Percentiles rank a stretch among this genome's conserved stretches.
These are phyloP conservation scores for Fusarium sp. DNA, from an alignment of 2,329 filamentous ascomycete genomes.

Conservation along the genomic window DNA sequence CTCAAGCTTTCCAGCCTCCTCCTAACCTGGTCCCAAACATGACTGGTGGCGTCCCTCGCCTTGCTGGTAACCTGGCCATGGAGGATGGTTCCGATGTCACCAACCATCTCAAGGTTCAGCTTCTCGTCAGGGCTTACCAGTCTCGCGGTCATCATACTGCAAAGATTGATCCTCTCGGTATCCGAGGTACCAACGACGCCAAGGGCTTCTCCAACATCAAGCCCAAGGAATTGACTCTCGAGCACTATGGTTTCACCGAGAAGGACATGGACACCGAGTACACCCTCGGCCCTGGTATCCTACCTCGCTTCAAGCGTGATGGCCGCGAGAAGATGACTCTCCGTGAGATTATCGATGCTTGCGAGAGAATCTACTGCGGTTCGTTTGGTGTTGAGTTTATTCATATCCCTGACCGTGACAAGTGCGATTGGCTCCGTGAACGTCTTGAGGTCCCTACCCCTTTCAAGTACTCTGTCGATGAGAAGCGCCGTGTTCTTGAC, in stretches of 20 bases:
- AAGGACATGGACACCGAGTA: conserved; percentile 94
- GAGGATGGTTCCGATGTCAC: conserved; percentile 83
- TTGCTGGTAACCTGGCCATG: conserved; percentile 75
- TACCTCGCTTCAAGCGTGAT: conserved; percentile 91
- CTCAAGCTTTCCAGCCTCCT: conserved; percentile 95
- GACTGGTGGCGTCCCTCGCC: conserved; percentile 78
- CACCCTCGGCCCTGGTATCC: conserved; percentile 89
- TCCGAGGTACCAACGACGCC: conserved; percentile 69
- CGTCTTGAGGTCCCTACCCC: conserved; percentile 92
- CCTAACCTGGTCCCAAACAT: conserved; percentile 89
- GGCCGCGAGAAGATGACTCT: conserved; percentile 95
- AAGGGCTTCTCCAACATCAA: conserved; percentile 88
- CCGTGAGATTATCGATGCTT: conserved; percentile 90
- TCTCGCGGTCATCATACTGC: conserved; percentile 98
- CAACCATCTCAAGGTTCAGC: conserved; percentile 97
- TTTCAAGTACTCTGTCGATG: conserved; percentile 97
- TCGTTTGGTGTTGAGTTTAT: conserved; percentile 99
- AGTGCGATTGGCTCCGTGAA: conserved; percentile 98
- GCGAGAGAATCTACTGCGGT: conserved; percentile 95
- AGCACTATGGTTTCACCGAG: conserved; percentile 95
- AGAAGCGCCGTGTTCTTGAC: conserved; percentile 97
- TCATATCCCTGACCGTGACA: conserved; percentile 95
- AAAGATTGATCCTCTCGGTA: conserved; percentile 94
- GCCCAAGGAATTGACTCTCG: conserved; percentile 91
- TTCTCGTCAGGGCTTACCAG: conserved; percentile 97